A percentile compares a stretch with the other conserved stretches of the same genome.
phyloP scores from a whole-genome alignment of 805 yeast genomes.

The Candida easanensis region DNA sequence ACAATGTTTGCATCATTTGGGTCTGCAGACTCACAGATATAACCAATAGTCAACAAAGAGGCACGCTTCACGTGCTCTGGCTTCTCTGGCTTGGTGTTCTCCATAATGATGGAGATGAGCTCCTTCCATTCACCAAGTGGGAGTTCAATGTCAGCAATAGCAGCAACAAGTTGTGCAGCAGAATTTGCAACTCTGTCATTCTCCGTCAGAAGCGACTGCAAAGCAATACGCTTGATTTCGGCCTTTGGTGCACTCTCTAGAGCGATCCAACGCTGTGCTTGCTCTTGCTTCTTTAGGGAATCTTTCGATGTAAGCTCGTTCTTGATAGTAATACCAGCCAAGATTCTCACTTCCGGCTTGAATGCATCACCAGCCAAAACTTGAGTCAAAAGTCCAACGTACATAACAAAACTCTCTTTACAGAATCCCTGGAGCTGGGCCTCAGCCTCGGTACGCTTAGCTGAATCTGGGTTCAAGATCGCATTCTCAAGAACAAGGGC shows the following conservation, averaged over 20 bases:
- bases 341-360: slow-evolving; percentile 79
- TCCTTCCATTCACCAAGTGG: slow-evolving; percentile 89
- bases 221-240: slow-evolving; percentile 63
- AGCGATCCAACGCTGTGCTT: slow-evolving; percentile 72
- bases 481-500: slow-evolving; percentile 71
- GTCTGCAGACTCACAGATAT: slow-evolving; percentile 93
- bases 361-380: slow-evolving; percentile 65
- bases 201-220: slow-evolving; percentile 60
- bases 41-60: slow-evolving; percentile 86
- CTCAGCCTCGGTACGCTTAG: slow-evolving; percentile 74
- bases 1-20: slow-evolving; percentile 69
- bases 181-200: slow-evolving; percentile 80
- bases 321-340: slow-evolving; percentile 86
- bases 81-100: slow-evolving; percentile 76
- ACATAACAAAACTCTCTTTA: slow-evolving; percentile 71
- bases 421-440: slow-evolving; percentile 69
- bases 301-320: slow-evolving; percentile 88
- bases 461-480: slow-evolving; percentile 63
- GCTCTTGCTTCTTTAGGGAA: slow-evolving; percentile 49
- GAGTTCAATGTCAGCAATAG: slow-evolving; percentile 93
- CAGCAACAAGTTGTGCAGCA: slow-evolving; percentile 92
- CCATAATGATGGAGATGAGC: slow-evolving; percentile 77
- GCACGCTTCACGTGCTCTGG: slow-evolving; percentile 82
- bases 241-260: slow-evolving; percentile 53
- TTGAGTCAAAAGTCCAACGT: slow-evolving; percentile 64